Conservation (phyloP, 108 stramenopile genomes). For the Nannochloropsis oceanica region DNA sequence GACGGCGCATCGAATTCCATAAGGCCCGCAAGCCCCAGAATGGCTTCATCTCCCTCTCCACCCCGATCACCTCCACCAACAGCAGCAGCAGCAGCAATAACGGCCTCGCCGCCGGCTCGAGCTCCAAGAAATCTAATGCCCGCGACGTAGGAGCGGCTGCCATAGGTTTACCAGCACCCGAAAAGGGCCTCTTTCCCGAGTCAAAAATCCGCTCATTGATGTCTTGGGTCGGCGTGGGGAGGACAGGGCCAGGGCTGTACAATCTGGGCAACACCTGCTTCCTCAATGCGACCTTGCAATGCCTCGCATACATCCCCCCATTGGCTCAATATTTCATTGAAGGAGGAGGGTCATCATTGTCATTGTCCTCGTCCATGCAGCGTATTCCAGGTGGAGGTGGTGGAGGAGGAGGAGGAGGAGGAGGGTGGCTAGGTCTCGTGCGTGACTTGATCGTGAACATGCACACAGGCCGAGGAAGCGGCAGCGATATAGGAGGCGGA, state of each 20-base stretch:
- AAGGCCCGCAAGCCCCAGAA: background rate
- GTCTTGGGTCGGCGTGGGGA: slow-evolving; percentile 11
- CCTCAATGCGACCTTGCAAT: slow-evolving; percentile 82
- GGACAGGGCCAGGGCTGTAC: slow-evolving; percentile 54
- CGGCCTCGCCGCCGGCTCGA: background rate
- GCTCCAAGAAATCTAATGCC: background rate
- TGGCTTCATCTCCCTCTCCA: background rate
- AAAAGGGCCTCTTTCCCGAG: slow-evolving; percentile 1
- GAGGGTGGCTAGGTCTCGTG: background rate
- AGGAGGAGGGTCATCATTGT: background rate
- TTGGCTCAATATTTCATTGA: slow-evolving; percentile 54
- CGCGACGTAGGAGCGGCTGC: background rate
- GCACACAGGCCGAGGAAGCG: background rate
- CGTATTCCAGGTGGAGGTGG: too few species aligned
- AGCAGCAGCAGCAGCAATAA: background rate
- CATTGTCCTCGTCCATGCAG: background rate
- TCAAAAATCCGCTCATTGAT: background rate
- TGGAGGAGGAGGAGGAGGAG: background rate
- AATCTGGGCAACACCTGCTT: slow-evolving; percentile 96
- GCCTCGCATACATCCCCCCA: slow-evolving; percentile 63
- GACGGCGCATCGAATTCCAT: slow-evolving; percentile 3
- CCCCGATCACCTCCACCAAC: background rate
- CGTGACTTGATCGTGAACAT: background rate
- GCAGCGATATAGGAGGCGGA: background rate
- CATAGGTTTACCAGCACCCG: background rate